A percentile compares a stretch with the other conserved stretches of the same genome.
Evolutionary conservation across 192 early-diverging fungal genomes (phyloP).

Genomic region (Coemansia reversa): DNA sequence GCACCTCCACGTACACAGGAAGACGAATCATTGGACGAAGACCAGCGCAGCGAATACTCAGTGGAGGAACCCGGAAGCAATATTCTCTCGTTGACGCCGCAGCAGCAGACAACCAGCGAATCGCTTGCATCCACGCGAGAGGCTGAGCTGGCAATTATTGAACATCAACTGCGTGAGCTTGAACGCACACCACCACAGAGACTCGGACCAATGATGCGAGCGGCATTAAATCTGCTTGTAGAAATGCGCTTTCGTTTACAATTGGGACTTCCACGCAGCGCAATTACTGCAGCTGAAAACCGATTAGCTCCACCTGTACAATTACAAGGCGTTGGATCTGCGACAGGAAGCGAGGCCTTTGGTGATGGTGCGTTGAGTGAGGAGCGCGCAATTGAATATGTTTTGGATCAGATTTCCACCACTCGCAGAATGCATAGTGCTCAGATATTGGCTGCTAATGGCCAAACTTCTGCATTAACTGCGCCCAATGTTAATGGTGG

Average conservation of each 20-base stretch:
- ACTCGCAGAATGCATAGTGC: slow-evolving; percentile 14
- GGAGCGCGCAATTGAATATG: slow-evolving; percentile 38
- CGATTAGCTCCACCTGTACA: slow-evolving; percentile 3
- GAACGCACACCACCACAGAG: slow-evolving; percentile 37
- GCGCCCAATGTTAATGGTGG: neutral
- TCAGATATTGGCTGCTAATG: neutral
- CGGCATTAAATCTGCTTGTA: slow-evolving; percentile 46
- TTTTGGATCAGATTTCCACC: slow-evolving; percentile 47
- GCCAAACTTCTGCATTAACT: slow-evolving; percentile 4
- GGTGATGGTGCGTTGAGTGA: slow-evolving; percentile 32
- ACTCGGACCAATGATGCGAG: slow-evolving; percentile 50
- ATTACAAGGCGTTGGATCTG: neutral
- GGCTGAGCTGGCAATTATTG: slow-evolving; percentile 46
- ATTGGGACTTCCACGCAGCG: slow-evolving; percentile 39
- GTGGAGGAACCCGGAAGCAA: slow-evolving; percentile 10
- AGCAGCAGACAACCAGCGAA: neutral
- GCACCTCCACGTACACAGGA: neutral
- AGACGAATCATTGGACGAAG: neutral
- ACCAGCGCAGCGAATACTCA: neutral
- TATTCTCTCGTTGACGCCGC: slow-evolving; percentile 1
- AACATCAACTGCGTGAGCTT: slow-evolving; percentile 47
- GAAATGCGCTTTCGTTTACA: slow-evolving; percentile 54
- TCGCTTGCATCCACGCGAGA: slow-evolving; percentile 31
- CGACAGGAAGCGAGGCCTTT: slow-evolving; percentile 17
- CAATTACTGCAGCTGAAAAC: slow-evolving; percentile 6